Percentiles rank a stretch among this genome's conserved stretches.
Conservation (phyloP, 257 asterid genomes). For the Petrea volubilis region DNA sequence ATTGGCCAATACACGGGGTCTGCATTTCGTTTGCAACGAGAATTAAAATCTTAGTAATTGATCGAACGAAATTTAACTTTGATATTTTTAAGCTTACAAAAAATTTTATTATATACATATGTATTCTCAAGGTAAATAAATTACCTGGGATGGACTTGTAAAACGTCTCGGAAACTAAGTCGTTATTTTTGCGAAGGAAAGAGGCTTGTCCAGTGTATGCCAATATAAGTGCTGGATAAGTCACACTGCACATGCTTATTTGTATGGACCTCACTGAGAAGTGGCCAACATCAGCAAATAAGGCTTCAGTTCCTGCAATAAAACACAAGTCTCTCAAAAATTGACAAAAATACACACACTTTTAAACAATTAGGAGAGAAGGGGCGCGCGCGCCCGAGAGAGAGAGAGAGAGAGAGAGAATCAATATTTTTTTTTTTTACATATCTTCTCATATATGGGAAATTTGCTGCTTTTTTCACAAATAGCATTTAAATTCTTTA, state of each 20-base stretch:
- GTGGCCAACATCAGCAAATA: constrained; percentile 74
- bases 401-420: no score
- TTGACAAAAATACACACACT: no score
- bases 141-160: constrained; percentile 60
- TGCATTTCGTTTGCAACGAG: constrained; percentile 18
- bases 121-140: neutral
- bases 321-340: neutral
- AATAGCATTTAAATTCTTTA: no score
- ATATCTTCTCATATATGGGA: no score
- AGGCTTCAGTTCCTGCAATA: constrained; percentile 60
- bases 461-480: no score
- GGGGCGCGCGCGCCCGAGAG: no score
- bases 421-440: no score
- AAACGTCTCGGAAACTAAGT: constrained; percentile 35
- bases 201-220: constrained; percentile 65
- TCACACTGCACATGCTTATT: constrained; percentile 48
- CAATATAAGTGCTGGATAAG: constrained; percentile 46
- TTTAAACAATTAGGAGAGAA: no score
- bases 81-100: no score
- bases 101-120: no score
- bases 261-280: constrained; percentile 60
- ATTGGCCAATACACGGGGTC: constrained; percentile 60
- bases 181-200: constrained; percentile 41
- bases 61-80: neutral
- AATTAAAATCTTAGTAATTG: neutral